phyloP scores from a whole-genome alignment of 2,329 filamentous ascomycete species.

The Microsporum ferrugineum region DNA sequence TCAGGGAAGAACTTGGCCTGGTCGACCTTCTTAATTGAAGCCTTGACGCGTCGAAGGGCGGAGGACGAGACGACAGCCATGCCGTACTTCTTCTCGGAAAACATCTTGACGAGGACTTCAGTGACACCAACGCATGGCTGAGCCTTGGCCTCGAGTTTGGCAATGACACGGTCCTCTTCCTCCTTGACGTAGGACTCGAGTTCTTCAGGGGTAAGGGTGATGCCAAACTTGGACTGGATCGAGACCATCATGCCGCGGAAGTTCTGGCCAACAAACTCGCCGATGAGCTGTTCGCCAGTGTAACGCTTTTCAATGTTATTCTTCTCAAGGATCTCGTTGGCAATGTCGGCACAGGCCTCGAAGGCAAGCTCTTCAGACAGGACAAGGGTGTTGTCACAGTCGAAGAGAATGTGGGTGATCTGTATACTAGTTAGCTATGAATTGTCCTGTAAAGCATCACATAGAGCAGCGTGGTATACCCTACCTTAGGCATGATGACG shows the following conservation, averaged over 20 bases:
- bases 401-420: constrained; percentile 63
- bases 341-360: constrained; percentile 77
- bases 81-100: constrained; percentile 51
- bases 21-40: constrained; percentile 65
- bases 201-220: constrained; percentile 56
- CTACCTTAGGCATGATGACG: constrained; percentile 25
- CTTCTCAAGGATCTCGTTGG: constrained; percentile 69
- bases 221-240: constrained; percentile 64
- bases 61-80: constrained; percentile 73
- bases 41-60: constrained; percentile 64
- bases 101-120: constrained; percentile 55
- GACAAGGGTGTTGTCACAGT: constrained; percentile 80
- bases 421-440: constrained; percentile 20
- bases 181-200: constrained; percentile 60
- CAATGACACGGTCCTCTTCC: constrained; percentile 75
- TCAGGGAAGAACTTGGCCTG: constrained; percentile 70
- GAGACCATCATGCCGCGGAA: constrained; percentile 82
- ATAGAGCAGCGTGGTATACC: neutral
- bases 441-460: neutral
- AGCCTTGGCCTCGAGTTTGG: constrained; percentile 59
- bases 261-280: constrained; percentile 85
- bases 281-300: constrained; percentile 65
- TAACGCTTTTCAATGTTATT: constrained; percentile 57
- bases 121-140: constrained; percentile 58
- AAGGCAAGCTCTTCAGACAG: constrained; percentile 85